Evolutionary conservation across 768 basidiomycete species (phyloP).

Genomic region (Boletus rubropictus): DNA sequence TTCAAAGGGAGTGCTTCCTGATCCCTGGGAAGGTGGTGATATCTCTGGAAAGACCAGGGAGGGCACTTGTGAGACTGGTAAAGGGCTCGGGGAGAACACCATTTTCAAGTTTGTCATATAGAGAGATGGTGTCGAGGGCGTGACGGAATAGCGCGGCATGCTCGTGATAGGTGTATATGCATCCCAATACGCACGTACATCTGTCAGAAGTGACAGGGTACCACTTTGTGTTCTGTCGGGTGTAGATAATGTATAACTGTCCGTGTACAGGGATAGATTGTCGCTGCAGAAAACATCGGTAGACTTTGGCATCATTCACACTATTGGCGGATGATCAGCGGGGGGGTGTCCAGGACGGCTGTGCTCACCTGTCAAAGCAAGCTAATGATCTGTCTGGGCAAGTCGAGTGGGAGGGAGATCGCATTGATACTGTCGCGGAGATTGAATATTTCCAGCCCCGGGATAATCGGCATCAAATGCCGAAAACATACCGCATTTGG

Average conservation of each 20-base stretch:
- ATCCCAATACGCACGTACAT: background rate
- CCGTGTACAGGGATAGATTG: slow-evolving; percentile 5
- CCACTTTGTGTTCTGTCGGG: slow-evolving; percentile 8
- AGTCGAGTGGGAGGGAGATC: background rate
- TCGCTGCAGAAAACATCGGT: slow-evolving; percentile 8
- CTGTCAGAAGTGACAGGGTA: background rate
- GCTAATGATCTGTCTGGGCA: slow-evolving; percentile 1
- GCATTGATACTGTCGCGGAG: slow-evolving; percentile 6
- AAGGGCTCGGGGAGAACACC: slow-evolving; percentile 27
- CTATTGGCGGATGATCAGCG: slow-evolving; percentile 1
- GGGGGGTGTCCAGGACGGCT: background rate
- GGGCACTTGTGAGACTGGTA: slow-evolving; percentile 16
- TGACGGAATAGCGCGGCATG: slow-evolving; percentile 7
- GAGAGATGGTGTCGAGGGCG: slow-evolving; percentile 12
- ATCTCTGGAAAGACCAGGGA: slow-evolving; percentile 20
- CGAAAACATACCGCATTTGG: slow-evolving; percentile 9
- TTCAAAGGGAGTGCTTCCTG: slow-evolving; percentile 26
- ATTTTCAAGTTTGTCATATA: slow-evolving; percentile 6
- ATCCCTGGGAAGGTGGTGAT: slow-evolving; percentile 26
- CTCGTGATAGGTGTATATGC: background rate
- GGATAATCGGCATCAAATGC: slow-evolving; percentile 17
- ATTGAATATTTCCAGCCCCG: slow-evolving; percentile 15
- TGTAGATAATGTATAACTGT: slow-evolving; percentile 9
- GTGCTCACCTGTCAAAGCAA: slow-evolving; percentile 16
- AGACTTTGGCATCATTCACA: background rate